Evolutionary conservation across 2,329 filamentous ascomycete genomes (phyloP), one percentile per base, ranked within the genome.

Genomic region (Epichloe typhina): DNA sequence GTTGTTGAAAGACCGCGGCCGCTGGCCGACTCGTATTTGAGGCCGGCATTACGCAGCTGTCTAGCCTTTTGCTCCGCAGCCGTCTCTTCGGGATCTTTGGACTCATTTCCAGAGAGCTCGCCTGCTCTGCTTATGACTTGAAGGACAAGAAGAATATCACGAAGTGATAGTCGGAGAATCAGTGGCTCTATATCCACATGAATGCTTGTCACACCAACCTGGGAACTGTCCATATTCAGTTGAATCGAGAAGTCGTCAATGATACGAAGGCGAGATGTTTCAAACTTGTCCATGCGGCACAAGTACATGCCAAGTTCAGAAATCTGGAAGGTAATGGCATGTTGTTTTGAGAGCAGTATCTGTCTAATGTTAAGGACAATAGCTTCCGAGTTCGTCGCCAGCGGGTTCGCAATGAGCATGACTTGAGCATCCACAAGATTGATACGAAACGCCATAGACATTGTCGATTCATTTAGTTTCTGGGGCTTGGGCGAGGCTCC

Each of bases 261-360:
- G 54, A 99, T 95, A 17, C 93, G 83, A 45, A 98, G 75, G 38
- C 88, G 82, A 40, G 84, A 90, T 3, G 86, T 89, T 58, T 98
- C 91, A 58, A 97, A 97, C 55, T 83, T 87, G 66, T 99, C 94
- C 93, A 99, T 98, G 12, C 93, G 86, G 63, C 94, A 98, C 35
- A 98, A 69, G 65, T 96, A 99, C 93, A 99, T 98, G 58, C 93
- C 93, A 49, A 97, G 80, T 62, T 97, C 84, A 7, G 88, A 90
- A 3, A 98, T 82, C 62, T 98, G 91, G 62, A 99, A 77, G 1
- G 93, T 96, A 58, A 94, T 77, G 8, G 91, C 88, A 69, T 97
- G 88, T 65, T 98, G 94, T 60, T 95, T 86, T 2, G 91, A 95
- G 11, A 97, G 76, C 2, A 97, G 75, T 12, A 97, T 82, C 64